Evolutionary conservation across 495 filamentous ascomycete species (phyloP), one percentile per base, ranked within the genome.

Genomic region (Recurvomyces mirabilis): DNA sequence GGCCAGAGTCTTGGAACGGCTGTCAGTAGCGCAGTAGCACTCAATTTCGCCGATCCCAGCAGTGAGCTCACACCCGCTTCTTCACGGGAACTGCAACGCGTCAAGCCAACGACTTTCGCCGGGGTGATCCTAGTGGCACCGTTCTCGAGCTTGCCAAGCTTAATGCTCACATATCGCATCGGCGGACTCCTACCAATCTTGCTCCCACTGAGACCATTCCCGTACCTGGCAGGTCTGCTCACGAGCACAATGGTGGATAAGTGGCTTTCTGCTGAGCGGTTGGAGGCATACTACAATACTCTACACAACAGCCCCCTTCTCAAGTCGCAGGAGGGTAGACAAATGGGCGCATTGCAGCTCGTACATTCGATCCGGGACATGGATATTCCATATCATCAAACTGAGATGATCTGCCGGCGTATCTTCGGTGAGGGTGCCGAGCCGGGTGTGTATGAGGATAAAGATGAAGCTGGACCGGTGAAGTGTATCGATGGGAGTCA

Each of bases 1-100:
- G 89, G 88, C 33, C 88, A 94, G 44, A 86, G 79, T 47, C 77
- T 98, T 2, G 91, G 91, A 21, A 93, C 91, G 7, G 89, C 84
- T 1, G 82, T 95, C 1, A 75, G 77, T 12, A 64, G 77, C 17
- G 88, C 71, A 15, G 75, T 83, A 1, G 77, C 75, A 0, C 81
- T 91, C 51, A 69, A 74, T 26, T 88, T 83, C 49, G 64, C 69
- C 1, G 67, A 58, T 65, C 55, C 45, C 25, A 10, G 25, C 9
- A 43, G 34, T 20, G 37, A 25, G 15, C 22, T 41, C 9, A 38
- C 37, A 4, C 31, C 36, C 1, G 24, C 4, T 6, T 18, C 22
- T 14, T 11, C 38, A 24, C 6, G 45, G 28, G 38, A 32, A n/a
- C 37, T 47, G 28, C 13, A 38, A n/a, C 11, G 23, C 6, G 5